Evolutionary conservation across 106 monocot species (phyloP), one percentile per base, ranked within the genome.

Genomic region (Allium sativum): DNA sequence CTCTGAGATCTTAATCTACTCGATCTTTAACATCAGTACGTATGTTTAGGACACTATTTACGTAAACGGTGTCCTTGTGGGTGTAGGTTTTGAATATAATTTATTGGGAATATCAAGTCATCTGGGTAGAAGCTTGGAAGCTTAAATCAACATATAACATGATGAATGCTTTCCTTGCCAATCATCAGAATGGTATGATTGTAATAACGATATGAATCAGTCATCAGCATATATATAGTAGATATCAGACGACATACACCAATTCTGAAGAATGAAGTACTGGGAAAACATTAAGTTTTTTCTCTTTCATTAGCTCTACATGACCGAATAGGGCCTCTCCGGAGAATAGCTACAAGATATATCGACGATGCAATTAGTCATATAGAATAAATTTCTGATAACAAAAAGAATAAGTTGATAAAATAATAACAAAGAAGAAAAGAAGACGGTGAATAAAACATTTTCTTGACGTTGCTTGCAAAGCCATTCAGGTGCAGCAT

Each of bases 401-500:
- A 40, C 9, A 45, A 59, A 52, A 21, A n/a, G 11, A 42, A 1
- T 41, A 42, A 42, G 14, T 56, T 41, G 10, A 53, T 9, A 12
- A 73, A 13, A 8, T 2, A 31, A 31, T 0, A 31, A 31, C 31
- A 31, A 31, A 31, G 5, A 31, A 31, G 31, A 31, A 31, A 31
- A 31, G 31, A 31, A 31, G 31, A 31, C 4, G 31, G 31, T n/a
- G 21, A 44, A 53, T 66, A 59, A 21, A 42, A 86, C 94, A 89
- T 91, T 96, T 56, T 87, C 54, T 74, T 87, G 95, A 17, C 79
- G 84, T 41, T 80, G 40, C 18, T 84, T 80, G 62, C 78, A 84
- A 69, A 96, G 84, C 95, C 95, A 96, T 82, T 96, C 95, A 40
- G 95, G 95, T 53, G 82, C 53, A 70, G 73, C 68, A 76, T 82